phyloP scores from a whole-genome alignment of 306 rosid genomes.

The Morella rubra region DNA sequence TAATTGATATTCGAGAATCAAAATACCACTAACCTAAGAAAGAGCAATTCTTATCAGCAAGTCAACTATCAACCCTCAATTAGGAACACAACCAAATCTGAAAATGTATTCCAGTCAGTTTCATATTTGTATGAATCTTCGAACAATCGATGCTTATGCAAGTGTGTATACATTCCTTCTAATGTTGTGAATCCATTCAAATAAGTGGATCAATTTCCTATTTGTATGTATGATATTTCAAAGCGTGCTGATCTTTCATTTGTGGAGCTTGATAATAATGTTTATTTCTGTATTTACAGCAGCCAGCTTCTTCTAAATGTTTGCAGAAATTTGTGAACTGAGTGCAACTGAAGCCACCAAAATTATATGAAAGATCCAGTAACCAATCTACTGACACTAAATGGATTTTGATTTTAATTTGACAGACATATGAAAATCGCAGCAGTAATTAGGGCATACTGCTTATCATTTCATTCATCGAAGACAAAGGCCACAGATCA shows the following conservation, averaged over 20 bases:
- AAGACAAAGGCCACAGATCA: background rate
- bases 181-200: background rate
- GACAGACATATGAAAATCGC: background rate
- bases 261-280: background rate
- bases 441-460: background rate
- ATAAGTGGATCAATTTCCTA: background rate
- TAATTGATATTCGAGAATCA: no score
- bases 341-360: background rate
- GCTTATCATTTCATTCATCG: background rate
- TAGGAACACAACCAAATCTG: no score
- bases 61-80: no score
- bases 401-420: no score
- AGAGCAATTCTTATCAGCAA: no score
- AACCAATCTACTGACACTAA: background rate
- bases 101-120: no score
- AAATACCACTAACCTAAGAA: no score
- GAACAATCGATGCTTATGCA: background rate
- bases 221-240: background rate
- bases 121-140: no score
- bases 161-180: background rate
- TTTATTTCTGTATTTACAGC: no score
- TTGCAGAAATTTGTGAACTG: background rate
- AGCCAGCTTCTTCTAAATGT: no score
- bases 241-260: background rate
- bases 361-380: background rate